Percentiles rank a stretch among this genome's conserved stretches.
Evolutionary conservation across 306 rosid species (phyloP).

Genomic region (Ammopiptanthus mongolicus): DNA sequence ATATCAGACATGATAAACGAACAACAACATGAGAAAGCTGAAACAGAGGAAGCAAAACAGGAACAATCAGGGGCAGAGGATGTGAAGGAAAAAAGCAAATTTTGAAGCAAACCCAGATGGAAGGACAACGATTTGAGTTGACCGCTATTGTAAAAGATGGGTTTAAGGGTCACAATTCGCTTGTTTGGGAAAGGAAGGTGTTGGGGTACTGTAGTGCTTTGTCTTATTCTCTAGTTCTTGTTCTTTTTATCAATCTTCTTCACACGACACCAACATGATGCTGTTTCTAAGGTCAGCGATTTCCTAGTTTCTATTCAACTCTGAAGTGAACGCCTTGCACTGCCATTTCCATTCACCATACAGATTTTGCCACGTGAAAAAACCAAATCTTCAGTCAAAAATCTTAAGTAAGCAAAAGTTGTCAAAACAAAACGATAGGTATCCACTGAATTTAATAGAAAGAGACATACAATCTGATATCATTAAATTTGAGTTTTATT

Average conservation of each 20-base stretch:
- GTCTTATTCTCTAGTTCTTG: background rate
- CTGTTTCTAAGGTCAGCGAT: background rate
- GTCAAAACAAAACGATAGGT: no score
- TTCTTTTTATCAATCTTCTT: background rate
- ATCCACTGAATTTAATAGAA: background rate
- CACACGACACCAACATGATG: background rate
- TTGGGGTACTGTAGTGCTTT: background rate
- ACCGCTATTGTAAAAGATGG: background rate
- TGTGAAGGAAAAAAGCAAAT: background rate
- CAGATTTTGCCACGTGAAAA: conserved; percentile 1
- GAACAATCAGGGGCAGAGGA: background rate
- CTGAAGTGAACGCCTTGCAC: background rate
- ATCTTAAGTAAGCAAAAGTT: background rate
- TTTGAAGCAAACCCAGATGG: conserved; percentile 15
- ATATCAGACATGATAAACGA: background rate
- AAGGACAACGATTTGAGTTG: background rate
- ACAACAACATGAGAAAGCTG: background rate
- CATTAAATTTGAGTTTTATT: background rate
- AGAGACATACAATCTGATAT: background rate
- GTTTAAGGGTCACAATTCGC: conserved; percentile 23
- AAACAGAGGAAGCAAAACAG: conserved; percentile 2
- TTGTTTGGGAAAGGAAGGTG: conserved; percentile 2
- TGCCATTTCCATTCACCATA: background rate
- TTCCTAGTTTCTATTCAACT: background rate
- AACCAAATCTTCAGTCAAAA: background rate